These are phyloP conservation scores for Oryza longistaminata DNA, from an alignment of 176 grass and related monocot genomes.

Conservation along the genomic window DNA sequence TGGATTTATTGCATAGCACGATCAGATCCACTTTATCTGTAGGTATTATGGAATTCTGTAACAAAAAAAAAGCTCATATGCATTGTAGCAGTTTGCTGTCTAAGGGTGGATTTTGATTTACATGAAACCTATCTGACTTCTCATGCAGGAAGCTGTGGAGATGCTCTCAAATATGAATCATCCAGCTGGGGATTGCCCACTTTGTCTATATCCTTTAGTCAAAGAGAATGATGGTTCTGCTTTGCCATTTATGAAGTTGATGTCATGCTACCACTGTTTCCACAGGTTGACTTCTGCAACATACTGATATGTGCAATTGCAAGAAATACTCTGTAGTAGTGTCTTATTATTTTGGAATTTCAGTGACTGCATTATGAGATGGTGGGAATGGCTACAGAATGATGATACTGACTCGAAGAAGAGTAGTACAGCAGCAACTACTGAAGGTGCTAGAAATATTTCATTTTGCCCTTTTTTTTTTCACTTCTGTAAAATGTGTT, in stretches of 20 bases:
- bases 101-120: neutral
- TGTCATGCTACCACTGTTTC: slow-evolving; percentile 99
- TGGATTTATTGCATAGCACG: neutral
- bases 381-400: slow-evolving; percentile 84
- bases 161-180: slow-evolving; percentile 92
- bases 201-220: slow-evolving; percentile 88
- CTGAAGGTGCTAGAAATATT: slow-evolving; percentile 39
- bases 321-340: slow-evolving; percentile 8
- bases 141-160: slow-evolving; percentile 76
- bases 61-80: neutral
- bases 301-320: slow-evolving; percentile 16
- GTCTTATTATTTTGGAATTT: slow-evolving; percentile 37
- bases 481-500: neutral
- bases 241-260: slow-evolving; percentile 92
- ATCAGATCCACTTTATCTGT: neutral
- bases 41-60: neutral
- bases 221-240: slow-evolving; percentile 48
- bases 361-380: slow-evolving; percentile 81
- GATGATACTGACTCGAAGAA: slow-evolving; percentile 44
- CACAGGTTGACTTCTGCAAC: slow-evolving; percentile 58
- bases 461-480: neutral
- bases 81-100: neutral
- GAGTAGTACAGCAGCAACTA: slow-evolving; percentile 9
- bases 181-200: slow-evolving; percentile 90
- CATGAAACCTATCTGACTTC: slow-evolving; percentile 34